These are phyloP conservation scores for Amanita pseudoporphyria DNA, from an alignment of 768 basidiomycete species.

Conservation along the genomic window DNA sequence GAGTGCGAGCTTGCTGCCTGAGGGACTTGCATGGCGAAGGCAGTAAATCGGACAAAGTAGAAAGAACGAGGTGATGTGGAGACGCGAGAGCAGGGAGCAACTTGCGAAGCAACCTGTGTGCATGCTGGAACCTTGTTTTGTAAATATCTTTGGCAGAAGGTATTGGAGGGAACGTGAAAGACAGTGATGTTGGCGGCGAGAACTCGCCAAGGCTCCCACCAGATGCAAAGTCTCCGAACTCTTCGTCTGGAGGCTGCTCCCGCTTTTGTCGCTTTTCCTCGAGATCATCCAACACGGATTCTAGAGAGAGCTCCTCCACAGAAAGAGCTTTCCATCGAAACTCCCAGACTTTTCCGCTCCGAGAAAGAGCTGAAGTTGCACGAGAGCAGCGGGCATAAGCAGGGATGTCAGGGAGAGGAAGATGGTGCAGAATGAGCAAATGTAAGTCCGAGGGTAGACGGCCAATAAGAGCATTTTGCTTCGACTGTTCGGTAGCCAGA, in stretches of 20 bases:
- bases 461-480: constrained; percentile 45
- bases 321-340: constrained; percentile 52
- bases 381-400: constrained; percentile 61
- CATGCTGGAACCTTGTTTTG: constrained; percentile 55
- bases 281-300: constrained; percentile 46
- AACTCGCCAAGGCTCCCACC: constrained; percentile 33
- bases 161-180: constrained; percentile 1
- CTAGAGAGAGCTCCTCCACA: constrained; percentile 27
- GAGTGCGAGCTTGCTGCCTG: constrained; percentile 49
- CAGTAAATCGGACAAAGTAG: constrained; percentile 38
- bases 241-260: constrained; percentile 57
- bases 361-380: constrained; percentile 49
- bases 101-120: constrained; percentile 53
- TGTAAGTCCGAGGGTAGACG: constrained; percentile 74
- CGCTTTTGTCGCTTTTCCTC: constrained; percentile 31
- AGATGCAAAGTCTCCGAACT: constrained; percentile 81
- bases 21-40: constrained; percentile 27
- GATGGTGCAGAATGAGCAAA: constrained; percentile 56
- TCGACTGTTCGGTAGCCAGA: constrained; percentile 4
- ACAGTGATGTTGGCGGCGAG: constrained; percentile 9
- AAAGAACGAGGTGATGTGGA: constrained; percentile 59
- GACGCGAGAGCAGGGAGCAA: constrained; percentile 48
- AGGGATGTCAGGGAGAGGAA: constrained; percentile 76
- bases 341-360: constrained; percentile 78
- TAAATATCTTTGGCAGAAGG: constrained; percentile 26